Percentiles rank a stretch among this genome's conserved stretches.
Evolutionary conservation across 2,329 filamentous ascomycete genomes (phyloP).

Genomic region (Cercospora berteroae): DNA sequence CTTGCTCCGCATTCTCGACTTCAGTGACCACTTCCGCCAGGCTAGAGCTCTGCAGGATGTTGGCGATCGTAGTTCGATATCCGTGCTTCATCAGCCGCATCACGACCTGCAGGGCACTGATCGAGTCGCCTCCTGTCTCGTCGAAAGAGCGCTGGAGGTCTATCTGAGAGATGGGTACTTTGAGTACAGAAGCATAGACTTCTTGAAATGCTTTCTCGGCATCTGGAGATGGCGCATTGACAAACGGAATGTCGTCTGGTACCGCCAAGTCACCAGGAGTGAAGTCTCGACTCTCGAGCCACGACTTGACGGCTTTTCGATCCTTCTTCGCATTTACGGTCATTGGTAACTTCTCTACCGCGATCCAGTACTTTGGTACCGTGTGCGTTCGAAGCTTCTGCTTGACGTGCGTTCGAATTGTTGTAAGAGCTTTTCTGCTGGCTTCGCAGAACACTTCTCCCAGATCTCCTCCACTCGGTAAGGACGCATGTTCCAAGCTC

Average conservation of each 20-base stretch:
- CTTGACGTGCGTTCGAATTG: not conserved
- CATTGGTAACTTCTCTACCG: not conserved
- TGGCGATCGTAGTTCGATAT: not conserved
- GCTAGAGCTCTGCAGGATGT: not conserved
- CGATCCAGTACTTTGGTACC: not conserved
- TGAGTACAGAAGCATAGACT: not conserved
- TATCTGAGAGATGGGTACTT: not conserved
- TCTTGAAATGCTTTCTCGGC: not conserved
- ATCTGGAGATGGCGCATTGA: not conserved
- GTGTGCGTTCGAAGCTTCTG: not conserved
- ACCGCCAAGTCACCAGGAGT: not conserved
- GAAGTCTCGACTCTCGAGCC: not conserved
- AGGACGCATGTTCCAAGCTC: not conserved
- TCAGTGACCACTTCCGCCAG: not conserved
- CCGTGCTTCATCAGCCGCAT: not conserved
- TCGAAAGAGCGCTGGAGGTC: not conserved
- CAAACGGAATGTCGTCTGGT: not conserved
- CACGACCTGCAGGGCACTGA: not conserved
- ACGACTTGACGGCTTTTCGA: not conserved
- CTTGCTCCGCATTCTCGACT: not conserved
- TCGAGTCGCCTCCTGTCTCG: not conserved
- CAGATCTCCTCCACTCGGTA: not conserved
- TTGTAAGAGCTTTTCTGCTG: not conserved
- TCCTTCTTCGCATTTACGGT: not conserved
- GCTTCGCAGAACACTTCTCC: not conserved